These are phyloP conservation scores for Secale cereale DNA, from an alignment of 176 grass and related monocot species.

Conservation along the genomic window DNA sequence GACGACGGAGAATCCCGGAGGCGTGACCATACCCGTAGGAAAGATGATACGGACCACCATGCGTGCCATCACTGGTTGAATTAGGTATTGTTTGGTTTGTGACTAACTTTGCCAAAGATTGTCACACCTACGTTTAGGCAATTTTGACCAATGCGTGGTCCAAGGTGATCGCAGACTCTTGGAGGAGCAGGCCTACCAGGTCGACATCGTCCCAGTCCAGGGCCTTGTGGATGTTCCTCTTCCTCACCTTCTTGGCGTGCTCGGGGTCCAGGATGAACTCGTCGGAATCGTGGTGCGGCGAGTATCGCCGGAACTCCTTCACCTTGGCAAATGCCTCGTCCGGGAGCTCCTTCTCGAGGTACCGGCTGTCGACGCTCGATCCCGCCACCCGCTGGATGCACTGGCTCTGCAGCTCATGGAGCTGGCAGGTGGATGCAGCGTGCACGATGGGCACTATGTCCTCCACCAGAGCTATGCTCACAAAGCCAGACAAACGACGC, in stretches of 20 bases:
- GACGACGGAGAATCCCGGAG: too few species aligned
- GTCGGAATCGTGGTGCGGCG: neutral
- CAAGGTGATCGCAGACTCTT: conserved; percentile 50
- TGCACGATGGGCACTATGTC: conserved; percentile 56
- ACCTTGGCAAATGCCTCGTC: conserved; percentile 30
- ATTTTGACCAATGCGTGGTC: conserved; percentile 60
- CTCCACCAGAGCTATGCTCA: conserved; percentile 46
- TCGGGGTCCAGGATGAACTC: conserved; percentile 31
- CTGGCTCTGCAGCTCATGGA: conserved; percentile 39
- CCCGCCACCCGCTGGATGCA: conserved; percentile 47
- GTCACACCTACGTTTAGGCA: too few species aligned
- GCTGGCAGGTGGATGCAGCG: conserved; percentile 51
- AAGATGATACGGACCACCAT: too few species aligned
- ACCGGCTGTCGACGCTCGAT: conserved; percentile 36
- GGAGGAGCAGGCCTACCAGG: conserved; percentile 54
- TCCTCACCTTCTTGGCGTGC: conserved; percentile 55
- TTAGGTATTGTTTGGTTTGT: too few species aligned
- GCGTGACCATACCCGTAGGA: too few species aligned
- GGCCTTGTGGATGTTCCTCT: conserved; percentile 60
- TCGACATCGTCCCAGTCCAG: conserved; percentile 64
- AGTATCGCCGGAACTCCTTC: conserved; percentile 15
- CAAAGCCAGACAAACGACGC: conserved; percentile 59
- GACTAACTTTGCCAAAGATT: too few species aligned
- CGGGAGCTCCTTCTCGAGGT: conserved; percentile 69
- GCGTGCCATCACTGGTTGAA: too few species aligned